Base-by-base conservation (phyloP, 1,284 basidiomycete species). In the Moesziomyces antarcticus region DNA sequence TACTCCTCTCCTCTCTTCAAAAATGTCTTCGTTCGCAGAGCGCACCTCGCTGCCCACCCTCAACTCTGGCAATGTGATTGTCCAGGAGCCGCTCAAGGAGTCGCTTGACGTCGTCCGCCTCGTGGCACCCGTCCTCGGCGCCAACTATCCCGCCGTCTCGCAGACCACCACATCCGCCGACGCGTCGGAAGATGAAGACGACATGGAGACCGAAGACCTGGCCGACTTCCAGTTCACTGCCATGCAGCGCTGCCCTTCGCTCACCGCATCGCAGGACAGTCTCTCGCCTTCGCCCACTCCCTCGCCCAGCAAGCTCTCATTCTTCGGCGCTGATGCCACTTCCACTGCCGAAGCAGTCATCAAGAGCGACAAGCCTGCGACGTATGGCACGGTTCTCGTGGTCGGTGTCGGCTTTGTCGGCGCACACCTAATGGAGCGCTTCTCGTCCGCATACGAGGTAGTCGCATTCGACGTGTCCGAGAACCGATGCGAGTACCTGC, bases 381-480 rank as follows among this genome's bases (percentile, higher is more conserved):
- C 67, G 6, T 48, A 56, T 37, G 67, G 61, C 14, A 64, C 56
- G 4, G 67, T 70, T 9, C 24, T 71, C 3, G 62, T 71, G 3
- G 61, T 65, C 13, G 62, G 62, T 45, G 61, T 65, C n/a, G 68
- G 68, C 1, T 71, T 59, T 16, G 68, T 71, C 2, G 68, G 68
- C 25, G 58, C 61, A 3, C 68, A 71, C 40, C 48, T 71, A 3
- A 63, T 71, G 61, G 68, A 65, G 42, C 47, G 62, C 4, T 71
- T 71, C 45, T 66, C 68, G 21, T 61, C 62, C 2, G 62, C 57
- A 2, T 71, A 71, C 55, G 57, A 66, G 42, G 58, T 66, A 1
- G 47, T 65, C 13, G 68, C 58, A 10, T 66, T 65, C 47, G 68
- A 71, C n/a, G 68, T 66, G 7, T 57, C 54, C 5, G 57, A 55